Evolutionary conservation across 2,329 filamentous ascomycete genomes (phyloP), one percentile per base, ranked within the genome.

Genomic region (Exserohilum turcica): DNA sequence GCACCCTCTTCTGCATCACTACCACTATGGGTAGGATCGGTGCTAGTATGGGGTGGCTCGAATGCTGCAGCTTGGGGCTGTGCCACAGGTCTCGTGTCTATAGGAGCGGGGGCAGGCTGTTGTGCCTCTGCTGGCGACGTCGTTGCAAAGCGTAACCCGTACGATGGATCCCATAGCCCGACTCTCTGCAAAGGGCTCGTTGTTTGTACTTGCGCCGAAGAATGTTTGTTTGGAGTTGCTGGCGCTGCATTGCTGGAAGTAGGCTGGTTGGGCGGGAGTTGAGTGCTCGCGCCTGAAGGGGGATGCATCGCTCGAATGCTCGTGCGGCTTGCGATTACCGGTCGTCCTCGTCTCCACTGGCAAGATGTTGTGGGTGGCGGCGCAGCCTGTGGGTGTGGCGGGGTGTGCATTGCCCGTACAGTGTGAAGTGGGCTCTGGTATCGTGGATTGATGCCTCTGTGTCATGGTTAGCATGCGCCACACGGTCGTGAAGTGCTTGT

Each of bases 261-360:
- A 7, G 42, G 13, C 16, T 48, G 37, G 13, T 10, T 15, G 21
- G 38, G 13, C 2, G 33, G 32, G 27, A 24, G 12, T 13, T 28
- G 48, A 13, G 38, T 19, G 24, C 16, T 21, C 6, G 29, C 5
- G 35, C 19, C 28, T 24, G 48, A 18, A n/a, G 13, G 16, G 10
- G 35, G 35, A n/a, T 53, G 21, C 32, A 43, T 36, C n/a, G 37
- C 31, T 33, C 37, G 46, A 18, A 29, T 12, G n/a, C 32, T 43
- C n/a, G 54, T 39, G 43, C 45, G 52, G 24, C 52, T 43, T 32
- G 58, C 48, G 18, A 48, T 33, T 19, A 63, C 55, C 33, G 63
- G 60, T 43, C 52, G 63, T 50, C 58, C 60, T 36, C 60, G 61
- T 40, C 56, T 64, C 63, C 63, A 67, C 32, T 46, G 59, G 48